phyloP scores from a whole-genome alignment of 2,329 filamentous ascomycete species.

The Stagonosporopsis cucurbitacearum region DNA sequence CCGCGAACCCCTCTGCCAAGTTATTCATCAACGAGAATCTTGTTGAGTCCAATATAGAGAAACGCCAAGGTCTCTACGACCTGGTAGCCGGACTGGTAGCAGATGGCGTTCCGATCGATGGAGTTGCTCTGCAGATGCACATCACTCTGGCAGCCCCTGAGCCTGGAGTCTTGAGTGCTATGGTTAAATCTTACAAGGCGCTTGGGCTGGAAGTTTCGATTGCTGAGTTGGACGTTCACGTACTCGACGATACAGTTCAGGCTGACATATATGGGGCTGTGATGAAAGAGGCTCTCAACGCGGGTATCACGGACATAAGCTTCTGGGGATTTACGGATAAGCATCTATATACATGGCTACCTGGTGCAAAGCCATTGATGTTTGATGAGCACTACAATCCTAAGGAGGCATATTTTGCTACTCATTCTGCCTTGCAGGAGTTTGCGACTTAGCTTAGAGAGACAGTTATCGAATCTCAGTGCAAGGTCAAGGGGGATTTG shows the following conservation, averaged over 20 bases:
- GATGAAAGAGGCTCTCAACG: constrained; percentile 10
- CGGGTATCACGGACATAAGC: constrained; percentile 17
- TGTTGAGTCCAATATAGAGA: not conserved
- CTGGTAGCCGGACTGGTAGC: constrained; percentile 7
- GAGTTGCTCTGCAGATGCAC: constrained; percentile 20
- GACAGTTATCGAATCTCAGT: too few species aligned
- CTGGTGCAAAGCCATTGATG: constrained; percentile 19
- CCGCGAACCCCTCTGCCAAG: not conserved
- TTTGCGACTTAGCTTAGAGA: too few species aligned
- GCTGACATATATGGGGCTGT: not conserved
- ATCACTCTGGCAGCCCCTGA: constrained; percentile 11
- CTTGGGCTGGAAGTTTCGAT: constrained; percentile 16
- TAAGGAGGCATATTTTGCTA: constrained; percentile 5
- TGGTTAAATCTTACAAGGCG: constrained; percentile 9
- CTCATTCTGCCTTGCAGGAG: not conserved
- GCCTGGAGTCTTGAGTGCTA: constrained; percentile 12
- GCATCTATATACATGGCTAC: constrained; percentile 15
- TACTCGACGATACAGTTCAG: constrained; percentile 1
- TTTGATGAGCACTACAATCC: constrained; percentile 13
- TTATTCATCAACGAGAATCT: not conserved
- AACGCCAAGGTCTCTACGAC: not conserved
- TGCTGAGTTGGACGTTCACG: constrained; percentile 18
- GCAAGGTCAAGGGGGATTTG: too few species aligned
- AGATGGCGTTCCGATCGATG: constrained; percentile 14
- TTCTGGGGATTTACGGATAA: constrained; percentile 22